Evolutionary conservation across 495 filamentous ascomycete species (phyloP), one percentile per base, ranked within the genome.

Genomic region (Bryoglossum gracile): DNA sequence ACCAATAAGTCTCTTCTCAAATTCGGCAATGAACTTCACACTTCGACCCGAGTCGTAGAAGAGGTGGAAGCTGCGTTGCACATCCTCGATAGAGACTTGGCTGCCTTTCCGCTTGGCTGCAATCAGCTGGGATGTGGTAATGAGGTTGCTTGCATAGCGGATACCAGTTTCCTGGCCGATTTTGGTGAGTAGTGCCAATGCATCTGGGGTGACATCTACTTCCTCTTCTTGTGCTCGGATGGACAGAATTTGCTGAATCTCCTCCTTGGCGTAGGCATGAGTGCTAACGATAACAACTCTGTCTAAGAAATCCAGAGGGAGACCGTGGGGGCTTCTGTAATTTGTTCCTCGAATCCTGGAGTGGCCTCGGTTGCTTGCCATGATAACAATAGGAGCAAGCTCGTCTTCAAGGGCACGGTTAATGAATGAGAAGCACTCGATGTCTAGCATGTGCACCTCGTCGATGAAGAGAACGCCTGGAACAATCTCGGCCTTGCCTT

Each of bases 381-480:
- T 96, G 67, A 99, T 97, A 64, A 99, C 90, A 60, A 99, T 92
- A 25, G 92, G 92, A 1, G 91, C 87, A 14, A 99, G 76, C 54
- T 95, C 89, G 18, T 84, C 84, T 64, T 99, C 92, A 18, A 97
- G 74, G 4, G 92, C 92, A 22, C 94, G 86, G 73, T 99, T 99
- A 73, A 99, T 83, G 73, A 89, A 99, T 35, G 87, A 90, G 71
- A 94, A 99, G 71, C 92, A 96, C 61, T 99, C 92, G 54, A 96
- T 95, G 64, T 99, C 92, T 16, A 99, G 84, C 92, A 97, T 97
- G 71, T 99, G 92, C 2, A 99, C 90, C 68, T 99, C 92, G 58
- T 99, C 92, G 57, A 99, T 94, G 72, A 99, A 99, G 8, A 99
- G 71, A 16, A 99, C 92, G 40, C 92, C 92, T 0, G 92, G 92